phyloP scores from a whole-genome alignment of 2,329 filamentous ascomycete genomes.

The Biscogniauxia sp. region DNA sequence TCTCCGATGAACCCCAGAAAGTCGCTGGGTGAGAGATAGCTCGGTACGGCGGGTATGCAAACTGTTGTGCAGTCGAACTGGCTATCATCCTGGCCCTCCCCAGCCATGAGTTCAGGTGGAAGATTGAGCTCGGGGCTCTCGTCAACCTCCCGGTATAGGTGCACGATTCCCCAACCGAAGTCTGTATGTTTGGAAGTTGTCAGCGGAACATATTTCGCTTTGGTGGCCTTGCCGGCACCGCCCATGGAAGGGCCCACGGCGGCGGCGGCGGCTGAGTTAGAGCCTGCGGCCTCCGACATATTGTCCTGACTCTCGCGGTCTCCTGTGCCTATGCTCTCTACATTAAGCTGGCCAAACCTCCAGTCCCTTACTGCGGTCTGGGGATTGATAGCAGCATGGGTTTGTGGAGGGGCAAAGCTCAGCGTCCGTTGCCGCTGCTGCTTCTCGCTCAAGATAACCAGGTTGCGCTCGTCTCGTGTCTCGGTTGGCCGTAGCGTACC shows the following conservation, averaged over 20 bases:
- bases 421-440: constrained; percentile 38
- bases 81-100: constrained; percentile 23
- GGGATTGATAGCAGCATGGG: constrained; percentile 44
- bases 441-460: constrained; percentile 39
- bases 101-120: constrained; percentile 28
- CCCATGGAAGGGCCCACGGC: constrained; percentile 54
- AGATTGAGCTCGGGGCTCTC: constrained; percentile 60
- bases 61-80: constrained; percentile 74
- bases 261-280: constrained; percentile 51
- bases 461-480: constrained; percentile 34
- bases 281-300: constrained; percentile 38
- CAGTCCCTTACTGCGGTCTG: constrained; percentile 63
- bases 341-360: constrained; percentile 74
- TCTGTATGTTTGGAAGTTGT: constrained; percentile 67
- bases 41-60: constrained; percentile 91
- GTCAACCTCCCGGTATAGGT: constrained; percentile 83
- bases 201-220: constrained; percentile 73
- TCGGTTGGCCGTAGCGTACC: constrained; percentile 39
- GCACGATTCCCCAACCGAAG: constrained; percentile 87
- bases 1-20: constrained; percentile 91
- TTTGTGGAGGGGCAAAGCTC: constrained; percentile 43
- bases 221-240: constrained; percentile 71
- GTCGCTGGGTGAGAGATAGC: constrained; percentile 87
- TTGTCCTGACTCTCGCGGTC: constrained; percentile 25
- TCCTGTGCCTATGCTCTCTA: constrained; percentile 78